Evolutionary conservation across 2,329 filamentous ascomycete species (phyloP).

Genomic region (Thelonectria rubi): DNA sequence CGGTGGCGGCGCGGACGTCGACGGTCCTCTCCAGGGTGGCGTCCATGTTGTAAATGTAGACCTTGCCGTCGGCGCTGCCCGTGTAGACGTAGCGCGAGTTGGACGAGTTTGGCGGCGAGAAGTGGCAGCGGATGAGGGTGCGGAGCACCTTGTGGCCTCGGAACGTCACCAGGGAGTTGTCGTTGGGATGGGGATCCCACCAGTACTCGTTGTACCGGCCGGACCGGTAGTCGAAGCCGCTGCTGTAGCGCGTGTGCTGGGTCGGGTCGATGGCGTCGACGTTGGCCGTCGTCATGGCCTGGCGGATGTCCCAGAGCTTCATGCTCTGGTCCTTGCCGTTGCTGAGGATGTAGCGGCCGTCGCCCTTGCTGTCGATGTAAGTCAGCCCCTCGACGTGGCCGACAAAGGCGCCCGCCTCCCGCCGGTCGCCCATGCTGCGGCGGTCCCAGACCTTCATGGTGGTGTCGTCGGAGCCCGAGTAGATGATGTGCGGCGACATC

Average conservation of each 20-base stretch:
- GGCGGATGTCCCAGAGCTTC: constrained; percentile 95
- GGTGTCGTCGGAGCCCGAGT: constrained; percentile 94
- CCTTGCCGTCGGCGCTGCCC: constrained; percentile 87
- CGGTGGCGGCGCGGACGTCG: constrained; percentile 78
- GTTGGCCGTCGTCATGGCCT: constrained; percentile 79
- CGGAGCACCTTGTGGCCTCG: constrained; percentile 88
- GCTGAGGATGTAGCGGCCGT: constrained; percentile 84
- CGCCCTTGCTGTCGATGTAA: constrained; percentile 75
- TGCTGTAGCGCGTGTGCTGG: constrained; percentile 62
- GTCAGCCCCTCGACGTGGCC: constrained; percentile 74
- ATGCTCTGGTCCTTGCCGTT: constrained; percentile 97
- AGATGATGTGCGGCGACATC: constrained; percentile 89
- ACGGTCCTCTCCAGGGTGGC: constrained; percentile 82
- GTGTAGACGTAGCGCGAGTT: constrained; percentile 94
- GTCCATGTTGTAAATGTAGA: constrained; percentile 94
- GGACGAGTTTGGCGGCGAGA: constrained; percentile 85
- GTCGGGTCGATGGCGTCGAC: constrained; percentile 66
- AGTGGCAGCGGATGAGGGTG: constrained; percentile 94
- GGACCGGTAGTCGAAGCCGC: constrained; percentile 79
- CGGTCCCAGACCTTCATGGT: constrained; percentile 97
- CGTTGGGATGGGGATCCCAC: constrained; percentile 73
- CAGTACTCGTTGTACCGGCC: constrained; percentile 70
- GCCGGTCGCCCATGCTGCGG: constrained; percentile 85
- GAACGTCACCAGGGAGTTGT: constrained; percentile 94
- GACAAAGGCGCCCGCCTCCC: constrained; percentile 73